Percentiles rank a stretch among this genome's conserved stretches.
Conservation (phyloP, 23 red algal genomes). For the Cyanidioschyzon merolae region DNA sequence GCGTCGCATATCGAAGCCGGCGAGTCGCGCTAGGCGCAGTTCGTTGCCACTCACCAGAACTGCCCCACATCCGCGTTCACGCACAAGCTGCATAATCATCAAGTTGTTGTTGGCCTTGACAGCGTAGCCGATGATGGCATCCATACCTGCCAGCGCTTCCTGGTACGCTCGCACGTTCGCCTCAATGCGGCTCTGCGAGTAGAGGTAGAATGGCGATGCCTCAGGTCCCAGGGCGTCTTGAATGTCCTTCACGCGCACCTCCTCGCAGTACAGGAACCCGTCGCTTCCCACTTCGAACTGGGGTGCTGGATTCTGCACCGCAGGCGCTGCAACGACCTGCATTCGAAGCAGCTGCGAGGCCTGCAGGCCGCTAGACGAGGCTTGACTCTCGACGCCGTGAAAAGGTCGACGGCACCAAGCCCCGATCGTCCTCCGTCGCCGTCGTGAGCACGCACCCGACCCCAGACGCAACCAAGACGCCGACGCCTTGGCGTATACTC, state of each 20-base stretch:
- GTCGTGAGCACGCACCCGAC: too few species aligned
- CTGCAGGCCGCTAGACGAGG: too few species aligned
- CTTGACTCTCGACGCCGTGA: too few species aligned
- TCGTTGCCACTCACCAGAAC: conserved; percentile 84
- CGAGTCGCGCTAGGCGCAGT: conserved; percentile 57
- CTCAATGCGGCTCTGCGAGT: conserved; percentile 57
- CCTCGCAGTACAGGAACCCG: conserved; percentile 70
- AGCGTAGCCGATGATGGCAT: conserved; percentile 86
- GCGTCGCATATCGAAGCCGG: conserved; percentile 77
- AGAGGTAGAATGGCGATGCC: conserved; percentile 62
- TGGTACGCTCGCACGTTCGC: conserved; percentile 61
- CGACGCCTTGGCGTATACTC: too few species aligned
- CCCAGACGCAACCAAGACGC: too few species aligned
- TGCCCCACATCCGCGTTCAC: conserved; percentile 45
- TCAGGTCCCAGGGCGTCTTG: conserved; percentile 31
- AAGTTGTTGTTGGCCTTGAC: conserved; percentile 95
- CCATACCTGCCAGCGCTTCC: conserved; percentile 53
- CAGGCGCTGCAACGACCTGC: conserved; percentile 43
- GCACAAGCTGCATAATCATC: conserved; percentile 41
- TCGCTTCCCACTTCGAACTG: conserved; percentile 35
- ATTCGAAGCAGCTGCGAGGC: background rate
- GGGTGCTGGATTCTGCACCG: conserved; percentile 47
- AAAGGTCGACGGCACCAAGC: too few species aligned
- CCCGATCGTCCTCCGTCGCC: too few species aligned
- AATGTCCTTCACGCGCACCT: conserved; percentile 57